These are phyloP conservation scores for Hypocreales sp. DNA, from an alignment of 2,329 filamentous ascomycete genomes.

Conservation along the genomic window DNA sequence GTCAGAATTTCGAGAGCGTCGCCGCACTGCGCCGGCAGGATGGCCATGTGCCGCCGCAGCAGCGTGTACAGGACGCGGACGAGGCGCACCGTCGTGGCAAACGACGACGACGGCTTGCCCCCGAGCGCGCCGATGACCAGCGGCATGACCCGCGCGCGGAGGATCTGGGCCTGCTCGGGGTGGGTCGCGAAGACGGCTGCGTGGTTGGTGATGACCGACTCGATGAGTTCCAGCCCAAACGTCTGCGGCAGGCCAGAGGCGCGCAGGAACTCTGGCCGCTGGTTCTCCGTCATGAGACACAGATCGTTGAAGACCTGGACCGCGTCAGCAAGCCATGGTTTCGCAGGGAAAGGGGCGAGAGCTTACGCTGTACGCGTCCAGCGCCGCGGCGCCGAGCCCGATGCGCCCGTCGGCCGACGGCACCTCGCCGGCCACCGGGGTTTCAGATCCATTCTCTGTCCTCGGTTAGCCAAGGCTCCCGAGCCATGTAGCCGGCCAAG, in stretches of 20 bases:
- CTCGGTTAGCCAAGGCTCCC: conserved; percentile 6
- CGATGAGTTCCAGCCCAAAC: conserved; percentile 81
- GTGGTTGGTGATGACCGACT: conserved; percentile 79
- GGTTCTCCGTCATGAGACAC: conserved; percentile 72
- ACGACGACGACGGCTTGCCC: conserved; percentile 63
- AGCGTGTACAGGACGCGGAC: conserved; percentile 73
- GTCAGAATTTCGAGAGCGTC: conserved; percentile 70
- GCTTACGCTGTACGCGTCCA: conserved; percentile 66
- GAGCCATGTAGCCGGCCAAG: not conserved
- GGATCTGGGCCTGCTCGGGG: conserved; percentile 63
- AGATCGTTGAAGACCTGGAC: conserved; percentile 77
- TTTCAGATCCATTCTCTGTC: conserved; percentile 29
- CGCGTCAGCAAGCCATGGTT: not conserved
- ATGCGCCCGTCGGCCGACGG: conserved; percentile 49
- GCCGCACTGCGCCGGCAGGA: conserved; percentile 65
- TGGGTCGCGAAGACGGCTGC: conserved; percentile 64
- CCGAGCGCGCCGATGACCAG: conserved; percentile 65
- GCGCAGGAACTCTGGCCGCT: conserved; percentile 66
- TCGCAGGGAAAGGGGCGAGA: not conserved
- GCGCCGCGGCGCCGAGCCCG: conserved; percentile 56
- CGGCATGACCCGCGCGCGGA: conserved; percentile 67
- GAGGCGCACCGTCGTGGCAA: conserved; percentile 68
- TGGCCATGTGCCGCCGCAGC: conserved; percentile 59
- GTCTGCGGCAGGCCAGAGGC: conserved; percentile 66
- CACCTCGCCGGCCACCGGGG: conserved; percentile 49